phyloP scores from a whole-genome alignment of 179 eudicot genomes.

The Beta corolliflora region DNA sequence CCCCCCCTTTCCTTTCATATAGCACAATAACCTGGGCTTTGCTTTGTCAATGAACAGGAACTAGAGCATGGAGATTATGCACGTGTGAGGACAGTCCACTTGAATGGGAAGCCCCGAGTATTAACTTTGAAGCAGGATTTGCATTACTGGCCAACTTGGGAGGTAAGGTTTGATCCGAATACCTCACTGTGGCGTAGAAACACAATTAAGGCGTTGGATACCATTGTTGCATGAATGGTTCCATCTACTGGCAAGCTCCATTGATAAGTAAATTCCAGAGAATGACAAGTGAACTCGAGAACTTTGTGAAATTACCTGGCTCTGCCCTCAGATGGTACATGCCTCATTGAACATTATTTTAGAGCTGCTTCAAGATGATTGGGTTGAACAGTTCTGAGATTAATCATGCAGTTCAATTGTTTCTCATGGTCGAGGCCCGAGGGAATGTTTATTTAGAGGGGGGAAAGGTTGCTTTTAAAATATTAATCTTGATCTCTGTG shows the following conservation, averaged over 20 bases:
- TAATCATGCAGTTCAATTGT: neutral
- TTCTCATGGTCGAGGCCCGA: neutral
- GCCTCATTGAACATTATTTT: constrained; percentile 9
- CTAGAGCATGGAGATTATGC: constrained; percentile 74
- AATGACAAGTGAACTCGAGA: neutral
- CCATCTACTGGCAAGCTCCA: neutral
- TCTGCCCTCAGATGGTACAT: neutral
- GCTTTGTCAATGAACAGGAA: constrained; percentile 47
- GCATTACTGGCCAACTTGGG: constrained; percentile 99
- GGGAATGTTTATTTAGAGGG: neutral
- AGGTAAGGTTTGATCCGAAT: constrained; percentile 70
- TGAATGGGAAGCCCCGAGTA: constrained; percentile 94
- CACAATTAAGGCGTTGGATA: constrained; percentile 59
- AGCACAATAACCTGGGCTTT: neutral
- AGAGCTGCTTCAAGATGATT: neutral
- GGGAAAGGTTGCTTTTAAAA: neutral
- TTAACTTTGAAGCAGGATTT: constrained; percentile 89
- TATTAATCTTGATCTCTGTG: neutral
- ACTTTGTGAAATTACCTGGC: neutral
- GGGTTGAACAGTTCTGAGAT: neutral
- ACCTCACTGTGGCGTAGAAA: constrained; percentile 74
- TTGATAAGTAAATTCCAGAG: neutral
- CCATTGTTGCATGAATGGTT: constrained; percentile 31
- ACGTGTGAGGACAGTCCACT: constrained; percentile 78
- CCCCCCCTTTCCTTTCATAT: neutral